Percentiles rank a stretch among this genome's conserved stretches.
phyloP scores from a whole-genome alignment of 495 filamentous ascomycete genomes.

The Paragyromitra xinjiangensis region DNA sequence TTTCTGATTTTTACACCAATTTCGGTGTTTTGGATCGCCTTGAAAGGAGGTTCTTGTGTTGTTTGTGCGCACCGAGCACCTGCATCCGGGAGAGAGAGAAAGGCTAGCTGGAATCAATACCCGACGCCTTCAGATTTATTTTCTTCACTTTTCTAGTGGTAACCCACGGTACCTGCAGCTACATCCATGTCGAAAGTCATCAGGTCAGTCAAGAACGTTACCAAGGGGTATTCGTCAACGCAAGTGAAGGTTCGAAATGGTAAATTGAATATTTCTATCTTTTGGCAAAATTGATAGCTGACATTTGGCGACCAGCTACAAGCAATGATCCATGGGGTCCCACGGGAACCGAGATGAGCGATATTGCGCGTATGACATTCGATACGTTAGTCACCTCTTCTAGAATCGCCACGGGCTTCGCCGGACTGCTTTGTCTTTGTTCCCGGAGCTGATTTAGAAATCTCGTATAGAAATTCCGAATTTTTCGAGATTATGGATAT shows the following conservation, averaged over 20 bases:
- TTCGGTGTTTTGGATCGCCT: constrained; percentile 30
- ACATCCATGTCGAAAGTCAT: constrained; percentile 91
- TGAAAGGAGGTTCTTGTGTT: constrained; percentile 27
- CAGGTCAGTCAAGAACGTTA: constrained; percentile 98
- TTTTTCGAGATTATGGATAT: constrained; percentile 99
- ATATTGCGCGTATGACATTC: constrained; percentile 96
- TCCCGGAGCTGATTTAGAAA: constrained; percentile 42
- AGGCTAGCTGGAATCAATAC: constrained; percentile 17
- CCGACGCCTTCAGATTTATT: constrained; percentile 19
- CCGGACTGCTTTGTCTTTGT: constrained; percentile 23
- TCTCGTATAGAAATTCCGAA: constrained; percentile 76
- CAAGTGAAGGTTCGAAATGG: constrained; percentile 99
- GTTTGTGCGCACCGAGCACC: constrained; percentile 1
- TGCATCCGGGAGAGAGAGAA: constrained; percentile 18
- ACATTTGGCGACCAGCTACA: constrained; percentile 71
- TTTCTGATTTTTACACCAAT: not conserved
- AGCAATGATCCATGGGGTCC: constrained; percentile 99
- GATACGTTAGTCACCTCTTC: constrained; percentile 74
- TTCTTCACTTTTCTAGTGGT: constrained; percentile 37
- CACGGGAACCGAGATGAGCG: constrained; percentile 97
- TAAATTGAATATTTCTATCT: constrained; percentile 62
- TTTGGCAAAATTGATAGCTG: constrained; percentile 44
- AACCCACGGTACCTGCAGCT: constrained; percentile 33
- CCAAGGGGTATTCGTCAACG: constrained; percentile 95
- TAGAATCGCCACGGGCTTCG: constrained; percentile 16